Evolutionary conservation across 768 basidiomycete genomes (phyloP), one percentile per base, ranked within the genome.

Genomic region (Leccinum rimulosum): DNA sequence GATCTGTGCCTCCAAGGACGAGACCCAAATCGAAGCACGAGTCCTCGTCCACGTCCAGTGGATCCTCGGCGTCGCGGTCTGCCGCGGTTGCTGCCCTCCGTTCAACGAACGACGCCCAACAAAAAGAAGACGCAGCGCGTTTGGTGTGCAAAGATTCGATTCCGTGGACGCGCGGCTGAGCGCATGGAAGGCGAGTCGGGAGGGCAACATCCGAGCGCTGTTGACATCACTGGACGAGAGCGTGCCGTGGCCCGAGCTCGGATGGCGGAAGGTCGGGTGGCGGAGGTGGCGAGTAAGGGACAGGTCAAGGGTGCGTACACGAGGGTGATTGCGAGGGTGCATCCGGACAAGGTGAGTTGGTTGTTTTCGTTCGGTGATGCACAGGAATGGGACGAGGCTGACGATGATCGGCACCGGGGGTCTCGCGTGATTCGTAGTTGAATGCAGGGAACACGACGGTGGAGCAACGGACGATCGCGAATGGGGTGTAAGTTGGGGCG

Each of bases 391-490:
- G 19, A 10, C n/a, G 8, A 3, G 9, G n/a, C 50, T 33, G 50
- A 51, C 30, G 8, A 10, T 31, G 30, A 4, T 38, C 36, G 14
- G 14, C 12, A 35, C 6, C 12, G 35, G 12, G 30, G 30, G 30
- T 31, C 9, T 35, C 35, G 12, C 12, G 35, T 5, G 35, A 35
- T 14, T 17, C 15, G n/a, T 15, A 50, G 50, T 50, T 51, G 38
- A 91, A 85, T 64, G 74, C 81, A 27, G 77, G 73, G 9, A 95
- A 93, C 66, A 89, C 92, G 60, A 94, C 93, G 4, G 77, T 97
- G 51, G 95, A 99, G 74, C 94, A 98, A 71, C 78, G 93, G 67
- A 95, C 98, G 95, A 80, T 97, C 61, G 96, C 95, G 6, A 93
- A 93, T 65, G 89, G 87, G 2, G 94, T 95, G 4, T 98, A n/a